These are phyloP conservation scores for Saposhnikovia divaricata DNA, from an alignment of 129 eudicot genomes.

Conservation along the genomic window DNA sequence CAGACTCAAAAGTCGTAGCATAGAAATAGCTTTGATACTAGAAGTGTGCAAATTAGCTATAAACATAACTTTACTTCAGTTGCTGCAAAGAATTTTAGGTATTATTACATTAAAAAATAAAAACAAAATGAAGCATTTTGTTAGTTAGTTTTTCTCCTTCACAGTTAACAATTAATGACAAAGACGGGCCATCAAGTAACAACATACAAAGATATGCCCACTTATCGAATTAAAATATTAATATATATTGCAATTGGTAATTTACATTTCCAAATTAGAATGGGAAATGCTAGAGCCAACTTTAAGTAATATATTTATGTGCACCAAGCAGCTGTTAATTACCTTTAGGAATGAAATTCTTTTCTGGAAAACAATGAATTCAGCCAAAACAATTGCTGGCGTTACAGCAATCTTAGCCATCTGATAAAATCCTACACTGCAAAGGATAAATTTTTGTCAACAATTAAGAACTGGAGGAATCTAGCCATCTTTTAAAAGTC, in stretches of 20 bases:
- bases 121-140: not conserved
- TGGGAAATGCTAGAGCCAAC: too few species aligned
- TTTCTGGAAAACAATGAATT: slow-evolving; percentile 69
- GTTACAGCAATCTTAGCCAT: slow-evolving; percentile 99
- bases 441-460: slow-evolving; percentile 6
- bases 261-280: not conserved
- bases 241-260: not conserved
- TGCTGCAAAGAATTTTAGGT: not conserved
- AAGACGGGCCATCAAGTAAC: not conserved
- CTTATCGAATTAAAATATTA: not conserved
- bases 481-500: not conserved
- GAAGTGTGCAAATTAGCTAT: not conserved
- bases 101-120: not conserved
- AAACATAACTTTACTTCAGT: not conserved
- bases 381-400: slow-evolving; percentile 92
- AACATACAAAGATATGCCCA: not conserved
- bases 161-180: not conserved
- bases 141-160: not conserved
- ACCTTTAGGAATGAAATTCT: slow-evolving; percentile 77
- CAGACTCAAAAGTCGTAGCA: too few species aligned
- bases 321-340: slow-evolving; percentile 1
- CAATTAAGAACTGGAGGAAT: not conserved
- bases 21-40: not conserved
- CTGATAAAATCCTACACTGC: slow-evolving; percentile 97
- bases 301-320: not conserved